Conservation (phyloP, 2,329 filamentous ascomycete species). For the Aspergillus bombycis region DNA sequence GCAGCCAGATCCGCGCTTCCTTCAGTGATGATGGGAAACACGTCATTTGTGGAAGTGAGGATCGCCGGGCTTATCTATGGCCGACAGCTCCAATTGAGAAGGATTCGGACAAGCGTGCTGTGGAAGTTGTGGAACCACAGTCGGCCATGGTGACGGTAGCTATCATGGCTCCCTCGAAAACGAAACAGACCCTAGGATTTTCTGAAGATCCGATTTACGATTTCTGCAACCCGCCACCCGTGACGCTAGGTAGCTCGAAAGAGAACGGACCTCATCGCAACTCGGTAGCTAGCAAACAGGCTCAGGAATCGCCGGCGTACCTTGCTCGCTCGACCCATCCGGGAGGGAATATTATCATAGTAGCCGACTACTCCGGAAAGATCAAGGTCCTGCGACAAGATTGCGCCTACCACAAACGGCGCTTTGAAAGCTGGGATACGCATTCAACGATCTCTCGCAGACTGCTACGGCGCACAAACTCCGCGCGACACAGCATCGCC, state of each 20-base stretch:
- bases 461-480: constrained; percentile 58
- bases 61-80: constrained; percentile 90
- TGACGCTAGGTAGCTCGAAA: constrained; percentile 70
- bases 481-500: constrained; percentile 57
- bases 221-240: constrained; percentile 90
- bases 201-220: constrained; percentile 95
- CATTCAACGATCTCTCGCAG: constrained; percentile 75
- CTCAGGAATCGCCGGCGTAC: constrained; percentile 75
- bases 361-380: constrained; percentile 81
- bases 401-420: constrained; percentile 80
- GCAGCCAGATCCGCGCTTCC: constrained; percentile 84
- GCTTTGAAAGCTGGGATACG: constrained; percentile 76
- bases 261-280: constrained; percentile 23
- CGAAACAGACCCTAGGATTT: constrained; percentile 73
- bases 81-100: constrained; percentile 65
- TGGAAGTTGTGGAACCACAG: constrained; percentile 91
- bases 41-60: constrained; percentile 91
- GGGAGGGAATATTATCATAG: constrained; percentile 88
- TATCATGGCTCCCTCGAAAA: constrained; percentile 77
- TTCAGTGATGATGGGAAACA: constrained; percentile 87
- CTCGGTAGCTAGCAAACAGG: constrained; percentile 44
- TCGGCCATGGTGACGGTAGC: constrained; percentile 87
- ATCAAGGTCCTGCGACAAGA: constrained; percentile 97
- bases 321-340: constrained; percentile 73
- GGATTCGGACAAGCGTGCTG: constrained; percentile 75